Percentiles rank a stretch among this genome's conserved stretches.
Conservation (phyloP, 179 eudicot species). For the Nepenthes alata region DNA sequence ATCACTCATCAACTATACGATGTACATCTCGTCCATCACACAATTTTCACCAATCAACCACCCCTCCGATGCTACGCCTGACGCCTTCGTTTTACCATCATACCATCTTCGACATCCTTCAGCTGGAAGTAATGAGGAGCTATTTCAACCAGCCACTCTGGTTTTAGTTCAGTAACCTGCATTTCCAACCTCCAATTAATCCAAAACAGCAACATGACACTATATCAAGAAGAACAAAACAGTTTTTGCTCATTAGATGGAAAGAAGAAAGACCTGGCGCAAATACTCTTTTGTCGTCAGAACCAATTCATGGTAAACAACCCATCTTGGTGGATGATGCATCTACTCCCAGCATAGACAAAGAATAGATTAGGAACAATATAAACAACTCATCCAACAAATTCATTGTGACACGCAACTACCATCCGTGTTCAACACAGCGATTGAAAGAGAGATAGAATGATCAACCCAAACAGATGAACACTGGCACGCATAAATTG, state of each 20-base stretch:
- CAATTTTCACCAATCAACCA: no score
- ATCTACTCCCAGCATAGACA: slow-evolving; percentile 14
- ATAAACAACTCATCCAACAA: no score
- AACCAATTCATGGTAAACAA: slow-evolving; percentile 84
- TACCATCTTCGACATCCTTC: slow-evolving; percentile 89
- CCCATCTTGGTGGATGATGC: slow-evolving; percentile 65
- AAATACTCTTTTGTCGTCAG: slow-evolving; percentile 91
- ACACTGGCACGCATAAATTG: no score
- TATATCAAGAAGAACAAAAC: background rate
- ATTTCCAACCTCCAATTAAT: slow-evolving; percentile 4
- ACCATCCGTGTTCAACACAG: no score
- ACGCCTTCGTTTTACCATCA: background rate
- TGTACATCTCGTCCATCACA: no score
- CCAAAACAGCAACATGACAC: background rate
- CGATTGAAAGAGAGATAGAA: no score
- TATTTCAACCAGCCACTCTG: slow-evolving; percentile 93
- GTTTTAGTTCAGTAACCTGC: slow-evolving; percentile 82
- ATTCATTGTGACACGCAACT: background rate
- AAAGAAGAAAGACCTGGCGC: slow-evolving; percentile 55
- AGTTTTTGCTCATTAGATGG: background rate
- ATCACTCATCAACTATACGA: no score
- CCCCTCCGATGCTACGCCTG: no score
- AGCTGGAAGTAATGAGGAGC: slow-evolving; percentile 90
- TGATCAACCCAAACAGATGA: no score
- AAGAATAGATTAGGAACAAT: slow-evolving; percentile 1